Evolutionary conservation across 495 filamentous ascomycete species (phyloP), one percentile per base, ranked within the genome.

Genomic region (Xylaria longipes): DNA sequence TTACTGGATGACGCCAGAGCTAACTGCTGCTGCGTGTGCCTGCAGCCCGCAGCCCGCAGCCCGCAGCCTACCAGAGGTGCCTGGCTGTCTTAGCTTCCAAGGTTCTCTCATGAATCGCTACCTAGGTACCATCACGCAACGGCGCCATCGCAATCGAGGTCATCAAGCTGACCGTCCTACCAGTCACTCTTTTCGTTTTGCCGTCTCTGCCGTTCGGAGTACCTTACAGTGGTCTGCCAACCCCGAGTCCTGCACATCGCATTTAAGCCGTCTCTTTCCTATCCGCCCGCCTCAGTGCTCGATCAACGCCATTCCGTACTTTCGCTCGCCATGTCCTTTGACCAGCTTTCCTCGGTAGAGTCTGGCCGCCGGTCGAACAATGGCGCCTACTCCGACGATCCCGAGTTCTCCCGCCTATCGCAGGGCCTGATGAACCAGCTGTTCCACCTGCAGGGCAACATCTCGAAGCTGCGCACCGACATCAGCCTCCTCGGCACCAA

Each of bases 401-500:
- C 97, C 56, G 94, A 96, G 74, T 99, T 98, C 87, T 87, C 91
- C 73, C 86, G 86, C 25, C 87, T 97, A 72, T 93, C 94, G 71
- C 90, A 93, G 76, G 86, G 89, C 29, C 88, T 98, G 62, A 95
- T 91, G 75, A 91, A 93, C 76, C 90, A 94, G 80, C 87, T 99
- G 31, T 97, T 97, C 80, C 87, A 87, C 33, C 87, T 99, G 66
- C 97, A 94, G 27, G 90, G 91, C 52, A 97, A 96, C 79, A 94
- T 97, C 74, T 89, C 92, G 68, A 89, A 89, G 37, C 85, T 99
- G 7, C 91, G 88, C 50, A 89, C 89, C 69, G 92, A 99, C 76
- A 88, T 99, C 67, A 88, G 88, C 17, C 87, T 95, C 29, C 87
- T 99, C 12, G 97, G 96, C 31, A 98, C 94, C 9, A 92, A 91